phyloP scores from a whole-genome alignment of 108 stramenopile genomes.

The Skeletonema potamos region DNA sequence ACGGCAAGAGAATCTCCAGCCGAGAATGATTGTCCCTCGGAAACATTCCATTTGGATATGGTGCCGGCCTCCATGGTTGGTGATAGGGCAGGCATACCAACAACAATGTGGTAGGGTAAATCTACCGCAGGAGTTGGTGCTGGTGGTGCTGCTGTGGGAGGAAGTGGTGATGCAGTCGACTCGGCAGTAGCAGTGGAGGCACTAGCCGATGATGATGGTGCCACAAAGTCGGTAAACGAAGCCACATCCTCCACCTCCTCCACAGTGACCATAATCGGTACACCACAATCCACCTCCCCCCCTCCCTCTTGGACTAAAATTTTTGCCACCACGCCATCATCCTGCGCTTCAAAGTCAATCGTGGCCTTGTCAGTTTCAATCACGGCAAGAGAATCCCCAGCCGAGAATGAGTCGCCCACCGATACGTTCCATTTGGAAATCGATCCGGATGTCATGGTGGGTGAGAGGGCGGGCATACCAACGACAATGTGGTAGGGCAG shows the following conservation, averaged over 20 bases:
- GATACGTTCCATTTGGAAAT: slow-evolving; percentile 70
- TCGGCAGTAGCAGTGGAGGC: slow-evolving; percentile 30
- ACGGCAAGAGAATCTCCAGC: slow-evolving; percentile 94
- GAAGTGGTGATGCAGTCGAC: slow-evolving; percentile 11
- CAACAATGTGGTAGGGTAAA: slow-evolving; percentile 81
- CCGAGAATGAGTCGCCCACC: slow-evolving; percentile 61
- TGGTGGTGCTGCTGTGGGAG: slow-evolving; percentile 27
- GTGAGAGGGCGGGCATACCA: slow-evolving; percentile 95
- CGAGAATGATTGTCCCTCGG: slow-evolving; percentile 80
- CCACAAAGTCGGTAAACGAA: slow-evolving; percentile 55
- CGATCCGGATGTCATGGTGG: slow-evolving; percentile 73
- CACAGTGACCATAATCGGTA: slow-evolving; percentile 68
- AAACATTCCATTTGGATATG: slow-evolving; percentile 88
- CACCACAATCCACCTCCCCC: slow-evolving; percentile 58
- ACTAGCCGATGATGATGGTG: too few species aligned
- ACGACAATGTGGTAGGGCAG: slow-evolving; percentile 57
- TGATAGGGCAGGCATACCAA: slow-evolving; percentile 94
- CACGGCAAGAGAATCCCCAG: slow-evolving; percentile 74
- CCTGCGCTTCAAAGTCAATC: slow-evolving; percentile 86
- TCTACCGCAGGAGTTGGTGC: slow-evolving; percentile 35
- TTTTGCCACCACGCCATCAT: slow-evolving; percentile 70
- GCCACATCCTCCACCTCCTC: slow-evolving; percentile 54
- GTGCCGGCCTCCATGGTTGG: slow-evolving; percentile 94
- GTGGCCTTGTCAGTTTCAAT: slow-evolving; percentile 92
- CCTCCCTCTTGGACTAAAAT: slow-evolving; percentile 63